These are phyloP conservation scores for Podaxis carcinomalis DNA, from an alignment of 768 basidiomycete species.

Conservation along the genomic window DNA sequence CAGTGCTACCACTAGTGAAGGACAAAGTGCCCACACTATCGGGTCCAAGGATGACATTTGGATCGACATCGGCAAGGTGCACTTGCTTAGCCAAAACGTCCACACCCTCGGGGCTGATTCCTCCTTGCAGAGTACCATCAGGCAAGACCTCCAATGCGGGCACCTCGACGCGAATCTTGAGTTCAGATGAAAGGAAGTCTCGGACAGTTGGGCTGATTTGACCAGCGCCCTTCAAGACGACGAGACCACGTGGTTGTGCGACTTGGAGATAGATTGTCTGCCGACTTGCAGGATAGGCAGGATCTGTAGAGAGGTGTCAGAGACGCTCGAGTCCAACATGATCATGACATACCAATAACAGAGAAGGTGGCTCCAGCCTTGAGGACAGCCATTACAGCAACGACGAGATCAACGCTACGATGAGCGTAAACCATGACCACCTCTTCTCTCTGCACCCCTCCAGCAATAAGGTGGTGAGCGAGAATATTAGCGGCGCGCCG, in stretches of 20 bases:
- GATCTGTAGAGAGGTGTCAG: conserved; percentile 51
- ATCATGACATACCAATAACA: conserved; percentile 73
- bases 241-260: conserved; percentile 84
- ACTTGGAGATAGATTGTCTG: conserved; percentile 93
- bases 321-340: not conserved
- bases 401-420: conserved; percentile 92
- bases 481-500: conserved; percentile 84
- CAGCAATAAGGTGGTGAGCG: conserved; percentile 82
- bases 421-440: conserved; percentile 98
- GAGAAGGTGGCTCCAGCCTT: conserved; percentile 97
- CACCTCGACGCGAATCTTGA: conserved; percentile 86
- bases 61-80: conserved; percentile 64
- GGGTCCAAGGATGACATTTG: conserved; percentile 84
- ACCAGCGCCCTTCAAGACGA: conserved; percentile 90
- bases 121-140: conserved; percentile 64
- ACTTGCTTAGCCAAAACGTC: conserved; percentile 62
- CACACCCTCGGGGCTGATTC: conserved; percentile 31
- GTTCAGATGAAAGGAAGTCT: conserved; percentile 71
- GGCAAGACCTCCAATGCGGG: conserved; percentile 78
- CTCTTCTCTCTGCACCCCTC: conserved; percentile 87
- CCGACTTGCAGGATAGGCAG: conserved; percentile 90
- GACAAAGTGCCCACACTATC: conserved; percentile 92
- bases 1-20: conserved; percentile 96
- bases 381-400: conserved; percentile 94
- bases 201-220: conserved; percentile 75